phyloP scores from a whole-genome alignment of 768 basidiomycete genomes.

The Cystobasidium onofrii region DNA sequence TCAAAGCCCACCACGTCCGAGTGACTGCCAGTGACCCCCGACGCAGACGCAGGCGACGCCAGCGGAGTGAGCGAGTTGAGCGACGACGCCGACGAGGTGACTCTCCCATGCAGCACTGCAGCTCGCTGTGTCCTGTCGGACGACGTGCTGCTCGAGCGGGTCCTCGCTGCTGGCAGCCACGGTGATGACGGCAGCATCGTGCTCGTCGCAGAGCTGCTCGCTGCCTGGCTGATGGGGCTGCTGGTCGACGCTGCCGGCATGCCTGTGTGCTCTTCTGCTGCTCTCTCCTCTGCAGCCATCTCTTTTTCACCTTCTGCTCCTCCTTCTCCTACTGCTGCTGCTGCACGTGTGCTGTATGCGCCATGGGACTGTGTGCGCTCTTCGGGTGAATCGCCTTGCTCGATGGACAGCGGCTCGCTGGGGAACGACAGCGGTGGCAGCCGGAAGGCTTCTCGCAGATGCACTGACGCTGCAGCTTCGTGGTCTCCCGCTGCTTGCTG shows the following conservation, averaged over 20 bases:
- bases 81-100: background rate
- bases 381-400: no score
- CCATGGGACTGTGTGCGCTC: no score
- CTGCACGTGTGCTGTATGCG: background rate
- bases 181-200: background rate
- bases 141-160: background rate
- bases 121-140: background rate
- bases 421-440: background rate
- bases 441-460: background rate
- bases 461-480: background rate
- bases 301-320: background rate
- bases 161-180: background rate
- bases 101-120: background rate
- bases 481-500: background rate
- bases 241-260: background rate
- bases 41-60: no score
- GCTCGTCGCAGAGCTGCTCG: background rate
- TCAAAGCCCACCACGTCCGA: no score
- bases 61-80: background rate
- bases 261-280: background rate
- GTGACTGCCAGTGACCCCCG: no score
- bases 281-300: background rate
- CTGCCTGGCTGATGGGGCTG: background rate
- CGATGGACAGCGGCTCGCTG: background rate
- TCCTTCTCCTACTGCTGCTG: background rate